Evolutionary conservation across 495 filamentous ascomycete species (phyloP), one percentile per base, ranked within the genome.

Genomic region (Daldinia vernicosa): DNA sequence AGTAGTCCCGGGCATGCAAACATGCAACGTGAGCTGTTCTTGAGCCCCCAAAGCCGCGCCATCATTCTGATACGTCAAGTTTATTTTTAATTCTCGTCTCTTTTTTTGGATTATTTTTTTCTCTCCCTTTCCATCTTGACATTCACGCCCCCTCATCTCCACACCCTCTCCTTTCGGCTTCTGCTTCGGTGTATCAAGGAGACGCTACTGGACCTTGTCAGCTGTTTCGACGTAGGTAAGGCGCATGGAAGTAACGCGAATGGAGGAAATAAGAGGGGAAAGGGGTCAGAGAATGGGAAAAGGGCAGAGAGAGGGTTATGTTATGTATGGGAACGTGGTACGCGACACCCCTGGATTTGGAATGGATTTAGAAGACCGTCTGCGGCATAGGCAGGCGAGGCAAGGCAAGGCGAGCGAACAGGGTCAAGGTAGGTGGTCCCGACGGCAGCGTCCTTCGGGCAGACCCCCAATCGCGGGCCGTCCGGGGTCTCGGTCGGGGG

Each of bases 391-490:
- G 51, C 12, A 53, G 24, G 24, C 26, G 30, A 28, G 51, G 28
- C 51, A 53, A 28, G 51, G 28, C 53, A 63, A 40, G 69, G 69
- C 63, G 37, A 58, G 61, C 43, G 19, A 53, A 24, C 37, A 61
- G 67, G 60, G 64, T 60, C 47, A 26, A 55, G 32, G 28, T 57
- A 66, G 30, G 61, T 53, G 47, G 59, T 39, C 70, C 66, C 61
- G 61, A 63, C 70, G 66, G 70, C 61, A 35, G 70, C 67, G 70
- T 73, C 66, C 56, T 69, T 69, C 64, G 70, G 65, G 60, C 70
- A 72, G 70, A 69, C 70, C 70, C 70, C 70, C 70, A 72, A 72
- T 72, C 60, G 70, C 70, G 70, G 70, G 65, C 69, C 27, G 69
- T 53, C 69, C 63, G 57, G 63, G 68, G 30, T 30, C 57, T 66